A percentile compares a stretch with the other conserved stretches of the same genome.
phyloP scores from a whole-genome alignment of 106 monocot genomes.

The Triglochin maritima region DNA sequence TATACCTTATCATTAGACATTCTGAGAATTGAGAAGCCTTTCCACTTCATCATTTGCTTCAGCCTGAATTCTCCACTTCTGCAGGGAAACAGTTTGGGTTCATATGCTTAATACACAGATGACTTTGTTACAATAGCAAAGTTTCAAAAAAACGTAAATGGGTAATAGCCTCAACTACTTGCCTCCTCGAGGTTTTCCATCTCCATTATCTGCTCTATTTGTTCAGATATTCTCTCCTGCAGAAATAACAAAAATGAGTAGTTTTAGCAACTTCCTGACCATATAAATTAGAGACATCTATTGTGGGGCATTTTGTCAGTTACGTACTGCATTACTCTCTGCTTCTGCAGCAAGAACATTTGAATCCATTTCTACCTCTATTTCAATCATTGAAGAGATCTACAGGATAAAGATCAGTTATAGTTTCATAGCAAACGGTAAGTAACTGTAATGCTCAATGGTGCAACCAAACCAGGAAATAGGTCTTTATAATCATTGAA shows the following conservation, averaged over 20 bases:
- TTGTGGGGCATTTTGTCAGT: neutral
- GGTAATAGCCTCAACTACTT: slow-evolving; percentile 9
- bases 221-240: slow-evolving; percentile 77
- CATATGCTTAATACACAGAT: neutral
- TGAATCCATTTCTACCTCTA: slow-evolving; percentile 97
- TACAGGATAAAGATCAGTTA: slow-evolving; percentile 8
- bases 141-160: neutral
- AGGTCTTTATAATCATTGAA: too few species aligned
- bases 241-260: neutral
- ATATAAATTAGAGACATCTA: neutral
- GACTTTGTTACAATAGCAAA: neutral
- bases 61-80: slow-evolving; percentile 93
- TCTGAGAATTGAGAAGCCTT: slow-evolving; percentile 61
- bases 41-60: slow-evolving; percentile 99
- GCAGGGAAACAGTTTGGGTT: slow-evolving; percentile 1
- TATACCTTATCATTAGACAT: slow-evolving; percentile 18
- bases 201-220: slow-evolving; percentile 94
- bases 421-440: neutral
- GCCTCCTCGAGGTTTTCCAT: slow-evolving; percentile 96
- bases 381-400: slow-evolving; percentile 99
- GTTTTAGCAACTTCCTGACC: neutral
- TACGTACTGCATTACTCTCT: slow-evolving; percentile 59
- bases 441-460: neutral
- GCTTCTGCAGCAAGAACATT: slow-evolving; percentile 94
- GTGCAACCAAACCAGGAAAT: too few species aligned